Percentiles rank a stretch among this genome's conserved stretches.
Evolutionary conservation across 2,329 filamentous ascomycete genomes (phyloP).

Genomic region (Colletotrichum sp.): DNA sequence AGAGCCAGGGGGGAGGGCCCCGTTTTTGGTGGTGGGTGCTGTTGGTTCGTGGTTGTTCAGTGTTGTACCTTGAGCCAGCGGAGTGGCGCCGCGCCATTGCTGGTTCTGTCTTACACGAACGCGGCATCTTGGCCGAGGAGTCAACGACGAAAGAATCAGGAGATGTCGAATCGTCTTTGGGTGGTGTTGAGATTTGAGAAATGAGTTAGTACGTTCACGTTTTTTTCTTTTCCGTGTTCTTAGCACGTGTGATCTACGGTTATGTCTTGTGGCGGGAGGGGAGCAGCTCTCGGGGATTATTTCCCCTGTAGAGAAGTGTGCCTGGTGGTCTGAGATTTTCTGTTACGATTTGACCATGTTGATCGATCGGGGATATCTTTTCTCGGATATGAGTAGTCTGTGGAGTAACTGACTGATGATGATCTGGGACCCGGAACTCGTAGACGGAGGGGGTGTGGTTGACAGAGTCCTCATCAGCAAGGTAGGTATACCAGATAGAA

Average conservation of each 20-base stretch:
- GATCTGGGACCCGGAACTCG: background rate
- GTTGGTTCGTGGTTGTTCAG: background rate
- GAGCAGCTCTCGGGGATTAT: background rate
- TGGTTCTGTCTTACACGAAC: background rate
- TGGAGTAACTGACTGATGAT: background rate
- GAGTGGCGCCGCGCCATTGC: background rate
- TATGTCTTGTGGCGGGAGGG: background rate
- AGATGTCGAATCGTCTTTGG: background rate
- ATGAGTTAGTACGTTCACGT: background rate
- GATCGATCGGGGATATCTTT: background rate
- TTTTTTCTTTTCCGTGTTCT: background rate
- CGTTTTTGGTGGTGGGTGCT: background rate
- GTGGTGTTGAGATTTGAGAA: background rate
- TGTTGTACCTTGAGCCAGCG: background rate
- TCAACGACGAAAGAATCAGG: background rate
- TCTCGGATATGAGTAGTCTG: background rate
- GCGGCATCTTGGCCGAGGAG: background rate
- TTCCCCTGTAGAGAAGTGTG: background rate
- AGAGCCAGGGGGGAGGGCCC: background rate
- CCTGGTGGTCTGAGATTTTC: background rate
- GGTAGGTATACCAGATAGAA: background rate
- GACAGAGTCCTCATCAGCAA: background rate
- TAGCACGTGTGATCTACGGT: background rate
- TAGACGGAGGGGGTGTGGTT: background rate
- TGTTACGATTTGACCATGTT: background rate